phyloP scores from a whole-genome alignment of 306 rosid species.

The Datisca glomerata region DNA sequence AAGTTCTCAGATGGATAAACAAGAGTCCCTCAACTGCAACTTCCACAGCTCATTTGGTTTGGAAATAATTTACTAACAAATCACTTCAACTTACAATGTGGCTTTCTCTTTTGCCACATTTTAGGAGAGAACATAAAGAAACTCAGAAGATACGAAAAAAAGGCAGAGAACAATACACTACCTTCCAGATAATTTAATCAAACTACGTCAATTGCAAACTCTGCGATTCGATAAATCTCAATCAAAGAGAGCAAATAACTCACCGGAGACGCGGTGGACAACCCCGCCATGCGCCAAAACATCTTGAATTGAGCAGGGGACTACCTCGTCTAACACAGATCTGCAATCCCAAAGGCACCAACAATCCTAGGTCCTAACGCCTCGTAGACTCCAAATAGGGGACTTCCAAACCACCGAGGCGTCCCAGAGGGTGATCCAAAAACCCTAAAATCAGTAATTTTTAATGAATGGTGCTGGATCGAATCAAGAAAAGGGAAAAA shows the following conservation, averaged over 20 bases:
- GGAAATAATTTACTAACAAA: too few species aligned
- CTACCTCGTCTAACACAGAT: conserved; percentile 38
- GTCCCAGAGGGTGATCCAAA: conserved; percentile 10
- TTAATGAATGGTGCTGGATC: conserved; percentile 3
- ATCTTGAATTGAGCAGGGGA: conserved; percentile 33
- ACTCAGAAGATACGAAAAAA: background rate
- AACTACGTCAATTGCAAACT: background rate
- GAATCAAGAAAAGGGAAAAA: conserved; percentile 7
- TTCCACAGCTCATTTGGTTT: too few species aligned
- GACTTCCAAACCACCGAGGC: conserved; percentile 14
- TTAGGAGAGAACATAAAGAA: conserved; percentile 1
- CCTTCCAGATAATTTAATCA: too few species aligned
- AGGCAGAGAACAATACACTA: background rate
- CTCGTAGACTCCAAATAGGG: conserved; percentile 8
- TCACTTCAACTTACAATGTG: too few species aligned
- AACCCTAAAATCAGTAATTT: conserved; percentile 42
- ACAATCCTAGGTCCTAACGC: conserved; percentile 86
- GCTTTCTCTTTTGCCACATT: too few species aligned
- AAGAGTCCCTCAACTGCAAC: too few species aligned
- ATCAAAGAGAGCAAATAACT: conserved; percentile 23
- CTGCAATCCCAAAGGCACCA: conserved; percentile 40
- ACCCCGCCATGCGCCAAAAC: conserved; percentile 99
- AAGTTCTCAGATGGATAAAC: too few species aligned
- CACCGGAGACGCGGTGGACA: conserved; percentile 97
- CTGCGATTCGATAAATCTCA: background rate